These are phyloP conservation scores for Anastatica hierochuntica DNA, from an alignment of 345 rosid genomes.

Conservation along the genomic window DNA sequence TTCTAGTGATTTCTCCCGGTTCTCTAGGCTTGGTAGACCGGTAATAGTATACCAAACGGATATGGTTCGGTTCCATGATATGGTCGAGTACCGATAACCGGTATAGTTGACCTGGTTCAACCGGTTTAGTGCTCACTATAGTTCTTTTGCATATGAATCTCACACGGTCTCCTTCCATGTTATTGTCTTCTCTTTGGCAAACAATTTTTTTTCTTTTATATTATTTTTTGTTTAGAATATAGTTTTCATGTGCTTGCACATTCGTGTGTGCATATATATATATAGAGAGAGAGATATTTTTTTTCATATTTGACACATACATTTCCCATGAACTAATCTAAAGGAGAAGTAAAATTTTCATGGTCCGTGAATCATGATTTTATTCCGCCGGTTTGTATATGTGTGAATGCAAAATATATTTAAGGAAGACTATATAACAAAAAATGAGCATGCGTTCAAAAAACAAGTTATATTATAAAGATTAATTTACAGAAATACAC, in stretches of 20 bases:
- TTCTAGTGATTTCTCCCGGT: slow-evolving; percentile 35
- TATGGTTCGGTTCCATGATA: slow-evolving; percentile 47
- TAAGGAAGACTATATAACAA: too few species aligned
- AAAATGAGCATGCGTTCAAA: too few species aligned
- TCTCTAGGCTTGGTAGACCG: slow-evolving; percentile 7
- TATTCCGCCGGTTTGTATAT: slow-evolving; percentile 7
- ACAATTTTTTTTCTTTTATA: neutral
- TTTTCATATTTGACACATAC: too few species aligned
- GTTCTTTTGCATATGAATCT: slow-evolving; percentile 46
- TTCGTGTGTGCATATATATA: too few species aligned
- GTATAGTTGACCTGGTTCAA: slow-evolving; percentile 30
- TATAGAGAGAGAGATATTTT: too few species aligned
- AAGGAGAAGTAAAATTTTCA: slow-evolving; percentile 10
- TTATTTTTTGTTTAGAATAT: too few species aligned
- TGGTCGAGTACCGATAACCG: slow-evolving; percentile 50
- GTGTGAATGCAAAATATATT: too few species aligned
- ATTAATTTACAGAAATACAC: too few species aligned
- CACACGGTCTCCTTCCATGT: slow-evolving; percentile 17
- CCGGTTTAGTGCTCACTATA: slow-evolving; percentile 56
- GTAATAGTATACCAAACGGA: slow-evolving; percentile 48
- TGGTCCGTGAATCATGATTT: slow-evolving; percentile 9
- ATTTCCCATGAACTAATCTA: slow-evolving; percentile 11
- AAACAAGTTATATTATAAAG: too few species aligned
- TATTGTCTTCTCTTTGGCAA: neutral
- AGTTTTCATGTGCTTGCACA: too few species aligned